phyloP scores from a whole-genome alignment of 2,329 filamentous ascomycete genomes.

The Diplodia sapinea region DNA sequence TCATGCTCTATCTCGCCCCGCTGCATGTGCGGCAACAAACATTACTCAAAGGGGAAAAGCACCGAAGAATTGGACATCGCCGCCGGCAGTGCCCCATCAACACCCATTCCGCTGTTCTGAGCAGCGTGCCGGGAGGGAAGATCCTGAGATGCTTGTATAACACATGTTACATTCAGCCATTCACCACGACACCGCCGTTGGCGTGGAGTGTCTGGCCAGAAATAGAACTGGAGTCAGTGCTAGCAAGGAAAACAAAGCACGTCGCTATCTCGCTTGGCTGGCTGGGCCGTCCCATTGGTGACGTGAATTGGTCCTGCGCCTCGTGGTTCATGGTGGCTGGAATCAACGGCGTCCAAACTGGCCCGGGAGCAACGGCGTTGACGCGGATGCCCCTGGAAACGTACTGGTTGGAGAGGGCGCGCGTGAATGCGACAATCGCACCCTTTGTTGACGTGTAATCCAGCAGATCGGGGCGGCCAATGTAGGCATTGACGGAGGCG shows the following conservation, averaged over 20 bases:
- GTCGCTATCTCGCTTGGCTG: conserved; percentile 84
- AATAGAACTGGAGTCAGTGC: conserved; percentile 73
- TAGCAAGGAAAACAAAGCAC: conserved; percentile 81
- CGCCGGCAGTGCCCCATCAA: background rate
- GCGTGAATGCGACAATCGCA: conserved; percentile 79
- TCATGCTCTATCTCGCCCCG: too few relatives aligned
- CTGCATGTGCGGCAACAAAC: too few relatives aligned
- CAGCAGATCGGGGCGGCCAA: conserved; percentile 78
- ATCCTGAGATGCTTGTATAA: background rate
- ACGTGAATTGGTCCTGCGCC: conserved; percentile 73
- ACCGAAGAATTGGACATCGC: background rate
- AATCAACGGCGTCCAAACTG: conserved; percentile 54
- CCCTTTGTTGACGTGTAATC: conserved; percentile 84
- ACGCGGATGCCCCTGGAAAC: conserved; percentile 74
- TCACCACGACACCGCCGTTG: conserved; percentile 53
- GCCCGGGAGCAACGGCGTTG: conserved; percentile 78
- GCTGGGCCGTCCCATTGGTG: conserved; percentile 76
- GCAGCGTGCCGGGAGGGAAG: background rate
- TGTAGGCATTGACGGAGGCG: conserved; percentile 81
- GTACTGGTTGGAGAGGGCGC: conserved; percentile 77
- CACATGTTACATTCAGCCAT: conserved; percentile 36
- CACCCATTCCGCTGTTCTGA: background rate
- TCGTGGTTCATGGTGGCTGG: conserved; percentile 73
- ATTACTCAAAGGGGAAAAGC: background rate
- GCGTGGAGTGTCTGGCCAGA: conserved; percentile 74